Percentiles rank a stretch among this genome's conserved stretches.
Conservation (phyloP, 345 rosid genomes). For the Rhodamnia argentea region DNA sequence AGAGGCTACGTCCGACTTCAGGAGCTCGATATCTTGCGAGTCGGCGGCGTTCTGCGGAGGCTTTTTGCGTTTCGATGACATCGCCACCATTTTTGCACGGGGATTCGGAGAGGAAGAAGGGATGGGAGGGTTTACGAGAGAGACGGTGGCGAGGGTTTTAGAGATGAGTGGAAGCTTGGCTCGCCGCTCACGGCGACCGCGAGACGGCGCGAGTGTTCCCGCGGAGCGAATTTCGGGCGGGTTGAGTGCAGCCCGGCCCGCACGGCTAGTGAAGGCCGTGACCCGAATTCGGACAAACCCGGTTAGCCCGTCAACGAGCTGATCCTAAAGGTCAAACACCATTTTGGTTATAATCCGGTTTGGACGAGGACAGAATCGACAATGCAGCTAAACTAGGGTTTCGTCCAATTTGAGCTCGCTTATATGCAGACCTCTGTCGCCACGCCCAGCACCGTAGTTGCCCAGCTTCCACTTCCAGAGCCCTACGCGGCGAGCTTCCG, state of each 20-base stretch:
- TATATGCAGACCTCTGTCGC: neutral
- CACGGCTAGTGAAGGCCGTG: no score
- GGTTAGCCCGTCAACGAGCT: neutral
- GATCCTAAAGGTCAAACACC: neutral
- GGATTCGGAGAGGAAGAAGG: neutral
- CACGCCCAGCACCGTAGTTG: neutral
- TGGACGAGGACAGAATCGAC: neutral
- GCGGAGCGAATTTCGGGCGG: neutral
- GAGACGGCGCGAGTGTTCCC: neutral
- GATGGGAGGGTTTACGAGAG: neutral
- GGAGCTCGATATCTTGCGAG: constrained; percentile 16
- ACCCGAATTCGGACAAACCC: neutral
- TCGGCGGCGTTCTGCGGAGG: neutral
- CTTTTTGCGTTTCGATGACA: constrained; percentile 12
- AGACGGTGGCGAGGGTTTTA: neutral
- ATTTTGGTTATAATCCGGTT: neutral
- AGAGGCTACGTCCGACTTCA: constrained; percentile 67
- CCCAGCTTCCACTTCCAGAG: neutral
- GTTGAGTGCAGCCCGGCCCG: neutral
- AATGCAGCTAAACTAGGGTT: neutral
- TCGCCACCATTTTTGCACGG: constrained; percentile 1
- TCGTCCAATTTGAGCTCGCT: neutral
- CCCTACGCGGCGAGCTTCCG: neutral
- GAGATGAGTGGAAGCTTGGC: neutral
- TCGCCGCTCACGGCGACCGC: neutral